Evolutionary conservation across 345 rosid species (phyloP).

Genomic region (Lumnitzera racemosa): DNA sequence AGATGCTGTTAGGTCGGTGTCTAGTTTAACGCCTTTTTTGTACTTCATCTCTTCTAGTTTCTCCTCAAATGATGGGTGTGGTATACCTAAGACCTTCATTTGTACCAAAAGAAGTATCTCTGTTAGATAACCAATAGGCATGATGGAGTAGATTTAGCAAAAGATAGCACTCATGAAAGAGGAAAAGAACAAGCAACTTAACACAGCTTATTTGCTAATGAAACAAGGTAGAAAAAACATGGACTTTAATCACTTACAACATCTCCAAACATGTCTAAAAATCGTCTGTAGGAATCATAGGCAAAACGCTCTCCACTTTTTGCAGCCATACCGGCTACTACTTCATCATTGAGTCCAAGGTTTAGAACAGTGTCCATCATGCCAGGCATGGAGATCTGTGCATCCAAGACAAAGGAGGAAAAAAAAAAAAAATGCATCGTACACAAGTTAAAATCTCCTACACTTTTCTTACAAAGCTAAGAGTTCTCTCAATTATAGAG

Average conservation of each 20-base stretch:
- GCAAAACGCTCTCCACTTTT: conserved; percentile 93
- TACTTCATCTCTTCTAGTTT: conserved; percentile 64
- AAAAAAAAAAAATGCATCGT: too few relatives aligned
- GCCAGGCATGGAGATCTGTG: conserved; percentile 90
- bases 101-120: too few relatives aligned
- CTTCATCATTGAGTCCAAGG: conserved; percentile 86
- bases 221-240: too few relatives aligned
- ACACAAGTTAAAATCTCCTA: too few relatives aligned
- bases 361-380: conserved; percentile 99
- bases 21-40: conserved; percentile 52
- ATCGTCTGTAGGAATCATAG: conserved; percentile 84
- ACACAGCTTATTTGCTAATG: too few relatives aligned
- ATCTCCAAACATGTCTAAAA: conserved; percentile 88
- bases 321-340: conserved; percentile 55
- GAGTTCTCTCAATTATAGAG: too few relatives aligned
- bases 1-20: conserved; percentile 57
- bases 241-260: conserved; percentile 51
- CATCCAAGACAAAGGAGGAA: too few relatives aligned
- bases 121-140: too few relatives aligned
- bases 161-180: too few relatives aligned
- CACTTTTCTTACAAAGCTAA: too few relatives aligned
- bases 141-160: too few relatives aligned
- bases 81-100: conserved; percentile 75
- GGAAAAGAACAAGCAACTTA: too few relatives aligned
- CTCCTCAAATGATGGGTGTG: conserved; percentile 76